Base-by-base conservation (phyloP, 2,329 filamentous ascomycete species). In the Pseudogymnoascus sp. region DNA sequence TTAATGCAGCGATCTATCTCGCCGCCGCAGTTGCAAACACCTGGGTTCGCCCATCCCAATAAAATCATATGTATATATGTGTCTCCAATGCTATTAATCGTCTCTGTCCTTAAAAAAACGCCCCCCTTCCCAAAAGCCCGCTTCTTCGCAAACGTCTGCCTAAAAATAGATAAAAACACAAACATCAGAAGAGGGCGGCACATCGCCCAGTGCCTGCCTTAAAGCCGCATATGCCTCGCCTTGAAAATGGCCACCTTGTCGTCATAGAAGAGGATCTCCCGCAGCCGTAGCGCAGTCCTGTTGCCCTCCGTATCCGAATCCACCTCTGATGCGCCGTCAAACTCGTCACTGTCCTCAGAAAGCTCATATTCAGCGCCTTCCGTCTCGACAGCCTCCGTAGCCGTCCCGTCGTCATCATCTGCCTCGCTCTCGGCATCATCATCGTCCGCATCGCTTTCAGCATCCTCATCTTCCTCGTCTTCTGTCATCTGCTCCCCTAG, bases 251-350 rank as follows among this genome's bases (percentile, higher is more conserved):
- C 86, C 62, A 91, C 85, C 75, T 91, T 90, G 72, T 93, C 90
- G 72, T 93, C 90, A 70, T 91, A 93, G 74, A 91, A 93, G 66
- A 93, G 75, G 66, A 95, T 93, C 77, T 93, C 89, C 65, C 89
- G 80, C 67, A 93, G 77, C 62, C 85, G 81, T 65, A 93, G 80
- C 69, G 81, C 77, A 31, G 75, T 71, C 61, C 73, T 75, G 40
- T 77, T 74, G 14, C 69, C 68, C 21, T 68, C 70, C 37, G 79
- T 76, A 5, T 77, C 77, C 18, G 80, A 80, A 43, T 43, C 40
- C 9, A 43, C 40, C 40, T 43, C 40, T 14, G 40, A 43, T 2
- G 18, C 40, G 37, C 81, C 79, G 66, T 78, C 72, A 59, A 80
- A 79, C 3, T 79, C 81, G 65, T 84, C 82, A 12, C 76, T 75